Base-by-base conservation (phyloP, 352 stramenopile genomes). In the Phytophthora rubi region DNA sequence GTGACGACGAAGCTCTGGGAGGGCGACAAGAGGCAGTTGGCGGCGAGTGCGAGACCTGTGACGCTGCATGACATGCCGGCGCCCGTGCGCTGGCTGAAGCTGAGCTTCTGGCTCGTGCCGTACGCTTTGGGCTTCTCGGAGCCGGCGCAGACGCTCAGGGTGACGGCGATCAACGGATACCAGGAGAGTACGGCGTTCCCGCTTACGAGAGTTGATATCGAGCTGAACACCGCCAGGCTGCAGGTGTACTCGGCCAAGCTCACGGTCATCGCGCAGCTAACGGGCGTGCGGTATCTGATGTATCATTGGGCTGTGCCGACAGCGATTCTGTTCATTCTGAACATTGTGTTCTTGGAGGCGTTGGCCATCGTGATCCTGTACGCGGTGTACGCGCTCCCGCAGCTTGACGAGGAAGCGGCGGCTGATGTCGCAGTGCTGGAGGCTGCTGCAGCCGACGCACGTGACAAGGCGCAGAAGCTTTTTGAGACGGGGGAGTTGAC, bases 241-340 rank as follows among this genome's bases (percentile, higher is more conserved):
- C 88, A 95, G 56, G 75, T 94, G 6, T 92, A 91, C 67, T 71
- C 68, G 26, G 86, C 82, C 26, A 89, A 89, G 66, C 80, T 95
- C 39, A 94, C 83, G 62, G 82, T 95, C 59, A 90, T 95, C 60
- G 86, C 88, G 26, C 88, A 95, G 73, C 76, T 95, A 51, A 85
- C 85, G 49, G 88, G 88, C 6, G 73, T 95, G 51, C 86, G 85
- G 18, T 95, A 93, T 52, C 73, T 94, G 60, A 95, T 95, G 88
- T 95, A 95, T 72, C 85, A 95, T 79, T 95, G 88, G 87, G 81
- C 85, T 30, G 59, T 93, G 28, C 70, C 86, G 30, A 94, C 87
- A 0, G 86, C 87, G 7, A 66, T 89, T 62, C 39, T 93, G 30
- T 79, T 91, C 54, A 92, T 92, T 33, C 59, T 93, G 64, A 93